Evolutionary conservation across 768 basidiomycete genomes (phyloP).

Genomic region (Auriculariales sp.): DNA sequence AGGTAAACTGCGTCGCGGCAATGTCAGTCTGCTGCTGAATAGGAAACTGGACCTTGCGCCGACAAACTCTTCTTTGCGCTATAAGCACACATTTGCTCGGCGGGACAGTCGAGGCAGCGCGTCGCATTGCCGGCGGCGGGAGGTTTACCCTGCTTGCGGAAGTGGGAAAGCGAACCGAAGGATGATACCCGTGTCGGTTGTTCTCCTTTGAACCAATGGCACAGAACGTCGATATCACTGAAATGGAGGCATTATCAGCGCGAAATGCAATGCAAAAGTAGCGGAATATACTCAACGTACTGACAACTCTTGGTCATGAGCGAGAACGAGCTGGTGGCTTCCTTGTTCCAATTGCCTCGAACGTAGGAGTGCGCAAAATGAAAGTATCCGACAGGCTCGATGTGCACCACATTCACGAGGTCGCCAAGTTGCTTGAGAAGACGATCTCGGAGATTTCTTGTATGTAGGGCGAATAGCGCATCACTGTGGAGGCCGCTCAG

Average conservation of each 20-base stretch:
- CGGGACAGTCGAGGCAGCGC: conserved; percentile 64
- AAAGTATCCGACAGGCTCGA: conserved; percentile 77
- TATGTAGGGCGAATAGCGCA: conserved; percentile 80
- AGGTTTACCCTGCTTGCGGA: conserved; percentile 62
- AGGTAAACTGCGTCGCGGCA: conserved; percentile 49
- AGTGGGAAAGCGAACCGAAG: conserved; percentile 77
- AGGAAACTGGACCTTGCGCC: conserved; percentile 9
- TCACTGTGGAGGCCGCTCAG: conserved; percentile 29
- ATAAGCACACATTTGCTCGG: conserved; percentile 64
- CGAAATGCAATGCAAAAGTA: background rate
- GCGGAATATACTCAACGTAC: too few relatives aligned
- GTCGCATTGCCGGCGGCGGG: conserved; percentile 45
- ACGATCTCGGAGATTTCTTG: conserved; percentile 54
- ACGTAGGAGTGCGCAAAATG: conserved; percentile 89
- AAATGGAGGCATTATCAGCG: background rate
- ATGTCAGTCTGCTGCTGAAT: background rate
- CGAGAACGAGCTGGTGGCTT: conserved; percentile 58
- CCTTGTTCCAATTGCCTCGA: conserved; percentile 65
- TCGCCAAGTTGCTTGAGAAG: conserved; percentile 58
- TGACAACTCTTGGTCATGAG: conserved; percentile 88
- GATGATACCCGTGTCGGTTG: conserved; percentile 60
- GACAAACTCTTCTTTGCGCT: conserved; percentile 67
- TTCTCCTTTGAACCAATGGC: conserved; percentile 58
- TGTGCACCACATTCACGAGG: conserved; percentile 68
- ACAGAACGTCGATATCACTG: conserved; percentile 77